These are phyloP conservation scores for Acorus gramineus DNA, from an alignment of 106 monocot species.

Conservation along the genomic window DNA sequence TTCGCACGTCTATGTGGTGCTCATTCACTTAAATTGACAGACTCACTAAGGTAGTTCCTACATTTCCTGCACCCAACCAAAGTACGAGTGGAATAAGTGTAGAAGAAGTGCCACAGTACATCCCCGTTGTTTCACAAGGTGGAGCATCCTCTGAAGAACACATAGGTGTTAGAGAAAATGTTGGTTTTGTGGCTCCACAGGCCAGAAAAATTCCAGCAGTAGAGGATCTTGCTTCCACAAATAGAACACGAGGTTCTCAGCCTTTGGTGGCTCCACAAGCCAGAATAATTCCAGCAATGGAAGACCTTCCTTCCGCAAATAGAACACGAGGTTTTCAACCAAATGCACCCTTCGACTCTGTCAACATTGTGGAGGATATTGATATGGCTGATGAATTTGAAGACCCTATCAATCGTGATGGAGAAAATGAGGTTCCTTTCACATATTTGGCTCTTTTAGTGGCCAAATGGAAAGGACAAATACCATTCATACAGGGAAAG, in stretches of 20 bases:
- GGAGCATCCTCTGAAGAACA: slow-evolving; percentile 1
- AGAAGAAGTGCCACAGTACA: slow-evolving; percentile 7
- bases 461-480: slow-evolving; percentile 40
- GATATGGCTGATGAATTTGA: slow-evolving; percentile 20
- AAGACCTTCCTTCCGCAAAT: slow-evolving; percentile 9
- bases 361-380: slow-evolving; percentile 12
- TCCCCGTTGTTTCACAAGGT: slow-evolving; percentile 11
- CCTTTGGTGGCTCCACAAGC: too few species aligned
- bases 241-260: too few species aligned
- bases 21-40: too few species aligned
- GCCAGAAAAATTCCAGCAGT: too few species aligned
- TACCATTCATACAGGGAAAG: slow-evolving; percentile 46
- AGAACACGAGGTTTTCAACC: slow-evolving; percentile 9
- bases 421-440: slow-evolving; percentile 58
- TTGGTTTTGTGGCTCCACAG: too few species aligned
- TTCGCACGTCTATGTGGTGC: too few species aligned
- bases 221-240: too few species aligned
- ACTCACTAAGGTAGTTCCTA: not conserved
- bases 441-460: slow-evolving; percentile 65
- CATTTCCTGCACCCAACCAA: too few species aligned
- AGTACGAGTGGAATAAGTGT: not conserved
- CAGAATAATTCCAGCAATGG: not conserved
- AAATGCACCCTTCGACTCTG: slow-evolving; percentile 1
- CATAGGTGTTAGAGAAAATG: too few species aligned
- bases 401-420: slow-evolving; percentile 34